Evolutionary conservation across 2,329 filamentous ascomycete species (phyloP), one percentile per base, ranked within the genome.

Genomic region (Polychaeton citri): DNA sequence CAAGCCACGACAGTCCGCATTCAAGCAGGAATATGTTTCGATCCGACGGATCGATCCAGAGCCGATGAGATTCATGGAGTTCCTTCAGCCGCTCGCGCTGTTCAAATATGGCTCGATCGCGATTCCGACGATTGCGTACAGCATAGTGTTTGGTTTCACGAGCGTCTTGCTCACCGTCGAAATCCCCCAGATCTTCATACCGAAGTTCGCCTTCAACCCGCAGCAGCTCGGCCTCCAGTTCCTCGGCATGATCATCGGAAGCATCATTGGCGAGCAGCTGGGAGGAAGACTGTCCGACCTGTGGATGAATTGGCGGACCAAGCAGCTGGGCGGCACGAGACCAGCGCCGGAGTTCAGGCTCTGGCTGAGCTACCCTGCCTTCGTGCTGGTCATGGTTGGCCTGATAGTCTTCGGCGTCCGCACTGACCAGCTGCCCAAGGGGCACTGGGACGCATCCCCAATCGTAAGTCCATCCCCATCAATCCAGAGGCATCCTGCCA

Each of bases 171-270:
- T 66, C 36, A 71, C 71, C 0, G 66, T 77, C 18, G 72, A 76
- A 44, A 69, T 77, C 3, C 73, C 73, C 1, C 70, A 75, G 38
- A 59, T 77, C 1, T 71, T 74, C 42, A 60, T 64, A 5, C 53
- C 61, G 21, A 68, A 69, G 40, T 79, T 74, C 38, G 63, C 63
- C 10, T 66, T 77, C 56, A 69, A 72, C 46, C 53, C 69, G 0
- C 64, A 76, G 49, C 65, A 75, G 39, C 59, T 76, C 5, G 73
- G 73, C 0, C 61, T 77, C 2, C 71, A 76, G 39, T 73, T 71
- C 44, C 54, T 75, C 6, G 65, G 65, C 3, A 57, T 75, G 33
- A 70, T 77, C 33, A 60, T 76, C 21, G 72, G 74, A 2, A 67
- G 64, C 2, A 50, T 76, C 4, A 57, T 76, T 7, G 73, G 73